Conservation (phyloP, 179 eudicot genomes). For the Patellifolia procumbens region DNA sequence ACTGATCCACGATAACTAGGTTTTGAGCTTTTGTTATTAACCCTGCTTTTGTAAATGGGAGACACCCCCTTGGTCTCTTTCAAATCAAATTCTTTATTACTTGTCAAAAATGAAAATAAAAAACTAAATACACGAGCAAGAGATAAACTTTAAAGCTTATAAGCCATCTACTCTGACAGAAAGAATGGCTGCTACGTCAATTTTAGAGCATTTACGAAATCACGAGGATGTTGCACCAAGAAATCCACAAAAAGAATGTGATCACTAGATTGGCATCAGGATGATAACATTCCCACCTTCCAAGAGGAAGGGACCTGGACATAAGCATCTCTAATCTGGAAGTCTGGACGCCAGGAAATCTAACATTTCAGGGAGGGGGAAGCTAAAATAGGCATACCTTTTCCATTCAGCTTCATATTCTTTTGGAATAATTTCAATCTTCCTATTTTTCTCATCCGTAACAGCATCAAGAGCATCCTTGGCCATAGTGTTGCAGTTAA, state of each 20-base stretch:
- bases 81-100: no score
- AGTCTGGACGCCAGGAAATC: constrained; percentile 2
- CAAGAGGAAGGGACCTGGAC: not conserved
- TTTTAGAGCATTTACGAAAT: not conserved
- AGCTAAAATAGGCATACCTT: constrained; percentile 54
- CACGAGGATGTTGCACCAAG: not conserved
- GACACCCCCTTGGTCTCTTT: no score
- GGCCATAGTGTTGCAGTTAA: constrained; percentile 73
- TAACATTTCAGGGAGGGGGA: constrained; percentile 4
- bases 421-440: constrained; percentile 78
- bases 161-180: not conserved
- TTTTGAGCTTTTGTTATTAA: no score
- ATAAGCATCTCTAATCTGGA: not conserved
- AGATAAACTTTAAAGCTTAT: not conserved
- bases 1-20: no score
- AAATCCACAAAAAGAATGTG: not conserved
- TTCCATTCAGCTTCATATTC: constrained; percentile 95
- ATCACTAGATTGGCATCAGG: not conserved
- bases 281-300: not conserved
- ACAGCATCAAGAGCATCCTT: constrained; percentile 90
- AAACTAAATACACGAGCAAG: not conserved
- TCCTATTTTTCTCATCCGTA: constrained; percentile 46
- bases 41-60: no score
- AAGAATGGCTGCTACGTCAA: not conserved
- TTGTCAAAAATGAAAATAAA: no score